Base-by-base conservation (phyloP, 2,329 filamentous ascomycete genomes). In the Claviceps paspali region DNA sequence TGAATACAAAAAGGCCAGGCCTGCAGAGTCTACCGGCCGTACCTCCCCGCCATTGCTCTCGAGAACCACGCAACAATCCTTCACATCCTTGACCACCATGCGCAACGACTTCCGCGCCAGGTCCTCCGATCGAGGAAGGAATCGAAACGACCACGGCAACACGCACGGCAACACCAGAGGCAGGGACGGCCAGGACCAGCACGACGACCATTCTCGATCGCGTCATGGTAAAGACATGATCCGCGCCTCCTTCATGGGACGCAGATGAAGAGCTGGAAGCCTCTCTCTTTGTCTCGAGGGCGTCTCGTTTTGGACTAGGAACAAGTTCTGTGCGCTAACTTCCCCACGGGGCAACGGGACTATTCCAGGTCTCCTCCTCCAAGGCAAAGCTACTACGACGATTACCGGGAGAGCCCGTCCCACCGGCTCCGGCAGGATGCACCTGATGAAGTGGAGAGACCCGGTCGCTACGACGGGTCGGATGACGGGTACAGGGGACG, bases 191-290 rank as follows among this genome's bases (percentile, higher is more conserved):
- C 36, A 38, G 11, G 32, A 35, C 36, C 46, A 44, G 51, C 52
- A 58, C 49, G 57, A 62, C 47, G 55, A 58, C 54, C 55, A 60
- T 49, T 57, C 60, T 50, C 63, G 56, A 56, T 58, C 61, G 59
- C 60, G 63, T 61, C 64, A 68, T 62, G 65, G 62, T 65, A 65
- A 65, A 63, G 52, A 52, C 52, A 54, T 45, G 52, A 49, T 55
- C 54, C 52, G 55, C 47, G 52, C 49, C 46, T 50, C 47, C 41
- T 41, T n/a, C n/a, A n/a, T 41, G 43, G 46, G 44, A 48, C 32
- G 43, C 45, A 45, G 40, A 40, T 33, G 40, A 38, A 33, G 10
- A 42, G 38, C 38, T 14, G 18, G 29, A 31, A 36, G 32, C 33
- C 33, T 9, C 11, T 21, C 29, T 32, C n/a, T 19, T 36, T 39